Base-by-base conservation (phyloP, 176 grass and related monocot species). In the Cenchrus fungigraminus region DNA sequence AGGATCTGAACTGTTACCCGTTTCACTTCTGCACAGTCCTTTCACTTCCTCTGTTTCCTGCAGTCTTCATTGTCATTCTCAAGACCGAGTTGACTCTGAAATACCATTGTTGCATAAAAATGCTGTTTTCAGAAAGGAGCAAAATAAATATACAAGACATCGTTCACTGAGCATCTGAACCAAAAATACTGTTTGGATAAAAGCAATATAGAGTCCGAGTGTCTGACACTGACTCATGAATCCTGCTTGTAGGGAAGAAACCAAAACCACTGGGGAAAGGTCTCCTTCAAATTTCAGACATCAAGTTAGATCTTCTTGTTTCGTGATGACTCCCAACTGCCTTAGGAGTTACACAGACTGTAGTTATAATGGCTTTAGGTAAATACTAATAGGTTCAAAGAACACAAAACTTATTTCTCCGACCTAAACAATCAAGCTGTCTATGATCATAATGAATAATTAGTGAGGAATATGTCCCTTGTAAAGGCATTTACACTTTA, bases 401-500 rank as follows among this genome's bases (percentile, higher is more conserved):
- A 4, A 66, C 49, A 83, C 61, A 74, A 67, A 15, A 25, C 25
- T 87, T 83, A n/a, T 61, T 60, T 12, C 25, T 61, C 1, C 76
- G 80, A 74, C 52, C 42, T 74, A 63, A 31, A 84, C 53, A 80
- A 70, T 76, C 37, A 40, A 84, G 69, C 71, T 66, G 16, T 61
- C 34, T 70, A 70, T 83, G 65, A 83, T 77, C 65, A 76, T 46
- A 84, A 61, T 70, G 62, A 65, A 91, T 87, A 84, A 63, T 69
- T 83, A 63, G 25, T n/a, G 54, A 91, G 81, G 76, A 80, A 91
- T 87, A 84, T 87, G 64, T 65, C 53, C 84, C 61, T 71, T 50
- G 71, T 63, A 84, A 91, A 87, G 89, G 47, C 32, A 71, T 47
- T 49, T 56, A 42, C 85, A 84, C 85, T 91, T 87, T 84, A 56